Conservation (phyloP, 352 stramenopile genomes). For the Phytophthora foliorum region DNA sequence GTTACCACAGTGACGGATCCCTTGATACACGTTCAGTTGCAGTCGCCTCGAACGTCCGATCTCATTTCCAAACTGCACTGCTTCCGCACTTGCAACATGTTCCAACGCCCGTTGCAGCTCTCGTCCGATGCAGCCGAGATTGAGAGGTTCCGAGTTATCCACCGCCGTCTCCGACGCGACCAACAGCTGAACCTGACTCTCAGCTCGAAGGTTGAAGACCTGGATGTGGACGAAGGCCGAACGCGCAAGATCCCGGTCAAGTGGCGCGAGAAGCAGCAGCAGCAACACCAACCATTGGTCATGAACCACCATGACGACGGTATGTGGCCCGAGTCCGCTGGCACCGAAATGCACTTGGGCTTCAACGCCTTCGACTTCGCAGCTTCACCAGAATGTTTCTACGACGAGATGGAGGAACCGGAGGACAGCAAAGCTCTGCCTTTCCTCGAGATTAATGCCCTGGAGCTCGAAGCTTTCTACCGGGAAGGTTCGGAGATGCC, state of each 20-base stretch:
- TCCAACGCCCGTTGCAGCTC: conserved; percentile 12
- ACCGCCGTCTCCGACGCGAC: conserved; percentile 40
- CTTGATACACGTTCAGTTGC: background rate
- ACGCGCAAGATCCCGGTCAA: conserved; percentile 46
- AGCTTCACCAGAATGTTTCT: conserved; percentile 42
- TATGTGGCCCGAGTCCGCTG: conserved; percentile 21
- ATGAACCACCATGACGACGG: conserved; percentile 24
- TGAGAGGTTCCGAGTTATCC: conserved; percentile 50
- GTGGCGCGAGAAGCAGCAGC: conserved; percentile 34
- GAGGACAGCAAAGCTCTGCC: background rate
- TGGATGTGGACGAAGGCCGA: conserved; percentile 39
- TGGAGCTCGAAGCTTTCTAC: background rate
- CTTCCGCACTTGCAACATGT: conserved; percentile 15
- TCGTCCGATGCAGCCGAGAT: conserved; percentile 30
- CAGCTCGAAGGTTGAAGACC: conserved; percentile 5
- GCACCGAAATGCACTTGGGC: conserved; percentile 27
- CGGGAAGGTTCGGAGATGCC: background rate
- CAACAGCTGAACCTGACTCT: conserved; percentile 15
- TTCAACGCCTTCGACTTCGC: conserved; percentile 55
- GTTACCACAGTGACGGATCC: background rate
- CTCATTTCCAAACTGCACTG: conserved; percentile 16
- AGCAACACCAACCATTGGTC: background rate
- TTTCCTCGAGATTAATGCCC: background rate
- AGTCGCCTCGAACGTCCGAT: conserved; percentile 1
- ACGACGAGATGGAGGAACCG: conserved; percentile 9